Base-by-base conservation (phyloP, 1,139 yeast species). In the Hyphopichia burtonii region DNA sequence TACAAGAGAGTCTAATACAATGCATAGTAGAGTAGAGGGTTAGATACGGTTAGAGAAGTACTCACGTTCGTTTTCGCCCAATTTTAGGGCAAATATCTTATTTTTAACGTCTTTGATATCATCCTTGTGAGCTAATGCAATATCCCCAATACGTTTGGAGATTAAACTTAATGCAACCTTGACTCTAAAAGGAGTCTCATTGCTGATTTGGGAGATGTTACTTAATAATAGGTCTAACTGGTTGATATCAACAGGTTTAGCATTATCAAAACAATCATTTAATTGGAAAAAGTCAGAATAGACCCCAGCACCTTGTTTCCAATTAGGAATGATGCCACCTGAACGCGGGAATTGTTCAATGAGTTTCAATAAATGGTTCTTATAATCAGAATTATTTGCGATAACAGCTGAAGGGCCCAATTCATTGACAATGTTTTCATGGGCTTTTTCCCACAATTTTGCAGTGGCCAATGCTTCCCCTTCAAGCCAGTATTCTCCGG, bases 361-460 rank as follows among this genome's bases (percentile, higher is more conserved):
- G 5, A 87, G 53, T 0, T 55, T 58, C 12, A 61, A 53, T 12
- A 88, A 63, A 14, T 52, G 51, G 20, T 61, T 54, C 3, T 56
- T 59, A 8, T 76, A 55, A 4, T 60, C 53, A 4, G 63, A 57
- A 8, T 71, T 64, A 43, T 74, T 66, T 12, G 75, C 66, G 23
- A 86, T 74, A 25, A 83, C 75, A 22, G 81, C 73, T 36, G 61
- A 54, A 10, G 98, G 97, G 0, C 93, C 97, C 32, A 90, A 83
- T 14, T 71, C 60, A 3, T 65, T 55, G 3, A 80, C 55, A 4
- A 87, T 66, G 0, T 80, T 67, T 1, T 64, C 60, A 52, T 87
- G 95, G 0, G 96, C 96, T 36, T 78, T 81, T 1, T 65, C 69
- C 71, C 80, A 79, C 39, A 76, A 59, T 14, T 66, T 68, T 0